Base-by-base conservation (phyloP, 192 early-diverging fungal species). In the Lunasporangiospora selenospora region DNA sequence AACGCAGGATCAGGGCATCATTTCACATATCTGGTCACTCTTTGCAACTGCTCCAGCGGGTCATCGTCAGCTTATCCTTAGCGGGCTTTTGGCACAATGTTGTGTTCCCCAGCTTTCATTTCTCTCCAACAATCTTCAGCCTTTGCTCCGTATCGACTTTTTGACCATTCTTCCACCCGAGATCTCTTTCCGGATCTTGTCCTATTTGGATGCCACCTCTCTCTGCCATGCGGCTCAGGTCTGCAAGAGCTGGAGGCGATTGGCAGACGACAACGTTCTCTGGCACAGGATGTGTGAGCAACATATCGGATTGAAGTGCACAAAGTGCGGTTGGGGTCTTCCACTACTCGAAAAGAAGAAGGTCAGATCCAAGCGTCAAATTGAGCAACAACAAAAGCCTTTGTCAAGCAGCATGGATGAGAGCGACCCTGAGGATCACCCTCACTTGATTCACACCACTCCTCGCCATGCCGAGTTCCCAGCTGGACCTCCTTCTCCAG, bases 211-310 rank as follows among this genome's bases (percentile, higher is more conserved):
- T 67, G 96, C 94, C 24, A 88, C 79, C 10, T 89, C 93, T 0
- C 85, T 99, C 31, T 98, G 96, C 63, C 90, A 88, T 55, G 93
- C 92, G 29, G 91, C 95, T 13, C 94, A 97, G 73, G 93, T 95
- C 1, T 90, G 82, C 45, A 86, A 81, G 15, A 52, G 69, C 4
- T 99, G 97, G 97, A 87, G 82, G 18, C 58, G 53, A 18, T 56
- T 96, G 24, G 93, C 95, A 6, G 93, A 98, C 56, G 94, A 95
- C 59, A 93, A 99, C 62, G 76, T 88, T 3, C 80, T 99, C 10
- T 99, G 97, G 97, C 92, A 97, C 61, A 78, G 89, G 31, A 96
- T 99, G 93, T 99, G 97, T 51, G 89, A 90, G 44, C 96, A 98
- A 80, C 97, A 99, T 65, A 99, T 97, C 49, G 95, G 95, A 78